These are phyloP conservation scores for Podaxis sp. DNA, from an alignment of 768 basidiomycete species.

Conservation along the genomic window DNA sequence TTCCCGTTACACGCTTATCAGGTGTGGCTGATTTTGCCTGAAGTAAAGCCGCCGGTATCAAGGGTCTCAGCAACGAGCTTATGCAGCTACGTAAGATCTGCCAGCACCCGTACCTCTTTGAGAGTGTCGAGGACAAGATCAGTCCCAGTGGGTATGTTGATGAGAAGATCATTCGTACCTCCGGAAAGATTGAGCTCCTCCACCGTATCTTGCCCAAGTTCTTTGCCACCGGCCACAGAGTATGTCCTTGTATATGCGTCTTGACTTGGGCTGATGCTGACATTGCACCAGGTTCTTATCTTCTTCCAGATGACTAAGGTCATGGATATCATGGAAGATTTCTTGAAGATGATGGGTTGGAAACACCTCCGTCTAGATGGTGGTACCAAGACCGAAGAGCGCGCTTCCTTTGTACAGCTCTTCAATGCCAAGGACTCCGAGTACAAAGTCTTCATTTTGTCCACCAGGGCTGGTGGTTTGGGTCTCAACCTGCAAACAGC, in stretches of 20 bases:
- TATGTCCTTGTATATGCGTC: slow-evolving; percentile 30
- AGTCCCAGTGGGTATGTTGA: slow-evolving; percentile 81
- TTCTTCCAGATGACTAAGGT: slow-evolving; percentile 99
- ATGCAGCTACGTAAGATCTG: slow-evolving; percentile 99
- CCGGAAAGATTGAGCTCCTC: slow-evolving; percentile 93
- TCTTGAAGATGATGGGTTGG: slow-evolving; percentile 83
- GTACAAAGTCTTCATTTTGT: slow-evolving; percentile 89
- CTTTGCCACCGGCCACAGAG: slow-evolving; percentile 88
- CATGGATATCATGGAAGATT: slow-evolving; percentile 98
- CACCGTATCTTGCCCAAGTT: slow-evolving; percentile 93
- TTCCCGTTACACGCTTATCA: slow-evolving; percentile 1
- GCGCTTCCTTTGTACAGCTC: slow-evolving; percentile 78
- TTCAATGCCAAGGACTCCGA: slow-evolving; percentile 92
- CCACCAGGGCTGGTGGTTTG: slow-evolving; percentile 90
- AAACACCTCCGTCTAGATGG: slow-evolving; percentile 93
- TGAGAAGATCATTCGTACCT: slow-evolving; percentile 80
- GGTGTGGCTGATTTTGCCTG: slow-evolving; percentile 10
- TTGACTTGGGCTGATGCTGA: slow-evolving; percentile 5
- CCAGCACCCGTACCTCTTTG: slow-evolving; percentile 96
- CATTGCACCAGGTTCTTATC: slow-evolving; percentile 72
- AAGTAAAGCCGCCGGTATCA: slow-evolving; percentile 77
- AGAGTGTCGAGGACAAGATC: slow-evolving; percentile 92
- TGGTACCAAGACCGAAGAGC: slow-evolving; percentile 94
- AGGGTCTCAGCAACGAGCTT: slow-evolving; percentile 89
- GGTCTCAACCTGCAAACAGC: slow-evolving; percentile 95